These are phyloP conservation scores for Hypsizygus ulmarius DNA, from an alignment of 1,284 basidiomycete genomes.

Conservation along the genomic window DNA sequence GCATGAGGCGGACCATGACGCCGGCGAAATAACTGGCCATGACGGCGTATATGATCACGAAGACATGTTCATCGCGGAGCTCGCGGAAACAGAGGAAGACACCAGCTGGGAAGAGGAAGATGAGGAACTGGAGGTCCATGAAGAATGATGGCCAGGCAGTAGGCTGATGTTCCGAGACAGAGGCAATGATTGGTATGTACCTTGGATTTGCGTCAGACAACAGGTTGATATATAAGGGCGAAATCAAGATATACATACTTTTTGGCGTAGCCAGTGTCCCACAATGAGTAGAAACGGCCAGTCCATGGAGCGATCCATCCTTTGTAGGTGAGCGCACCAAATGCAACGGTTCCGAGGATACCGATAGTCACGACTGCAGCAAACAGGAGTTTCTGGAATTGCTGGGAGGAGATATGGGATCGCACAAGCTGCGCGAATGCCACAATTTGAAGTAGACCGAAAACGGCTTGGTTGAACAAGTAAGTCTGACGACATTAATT, in stretches of 20 bases:
- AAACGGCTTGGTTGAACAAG: constrained; percentile 63
- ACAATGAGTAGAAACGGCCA: constrained; percentile 98
- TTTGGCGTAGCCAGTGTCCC: constrained; percentile 99
- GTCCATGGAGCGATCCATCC: constrained; percentile 99
- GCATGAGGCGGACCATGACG: constrained; percentile 98
- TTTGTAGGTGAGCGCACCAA: constrained; percentile 84
- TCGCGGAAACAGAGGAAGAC: constrained; percentile 93
- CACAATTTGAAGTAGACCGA: constrained; percentile 95
- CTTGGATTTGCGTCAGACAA: constrained; percentile 37
- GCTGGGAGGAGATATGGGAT: constrained; percentile 87
- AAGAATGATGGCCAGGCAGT: constrained; percentile 99
- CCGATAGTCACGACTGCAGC: constrained; percentile 69
- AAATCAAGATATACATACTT: constrained; percentile 52
- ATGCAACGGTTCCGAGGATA: constrained; percentile 68
- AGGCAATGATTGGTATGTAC: constrained; percentile 97
- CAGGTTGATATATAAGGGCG: neutral
- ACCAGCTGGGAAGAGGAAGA: constrained; percentile 97
- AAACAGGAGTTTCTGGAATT: constrained; percentile 85
- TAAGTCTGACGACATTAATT: constrained; percentile 5
- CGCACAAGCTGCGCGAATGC: constrained; percentile 92
- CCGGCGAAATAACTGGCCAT: constrained; percentile 98
- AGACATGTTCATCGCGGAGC: constrained; percentile 95
- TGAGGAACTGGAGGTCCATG: constrained; percentile 97
- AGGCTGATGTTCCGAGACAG: constrained; percentile 99
- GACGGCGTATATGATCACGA: constrained; percentile 97